Evolutionary conservation across 257 asterid species (phyloP).

Genomic region (Solanum tarijense): DNA sequence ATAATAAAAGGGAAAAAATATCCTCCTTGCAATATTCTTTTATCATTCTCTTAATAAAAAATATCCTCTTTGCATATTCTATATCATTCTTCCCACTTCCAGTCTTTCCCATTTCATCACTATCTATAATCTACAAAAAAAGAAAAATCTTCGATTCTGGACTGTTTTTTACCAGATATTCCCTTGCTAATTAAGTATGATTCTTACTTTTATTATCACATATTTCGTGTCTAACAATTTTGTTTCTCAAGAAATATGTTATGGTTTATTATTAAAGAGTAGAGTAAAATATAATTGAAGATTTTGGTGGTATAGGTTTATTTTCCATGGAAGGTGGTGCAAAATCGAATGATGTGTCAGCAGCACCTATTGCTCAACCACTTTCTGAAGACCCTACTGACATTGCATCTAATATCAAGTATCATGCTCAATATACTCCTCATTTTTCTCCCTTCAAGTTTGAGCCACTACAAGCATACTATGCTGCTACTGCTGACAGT

Average conservation of each 20-base stretch:
- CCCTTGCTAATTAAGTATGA: neutral
- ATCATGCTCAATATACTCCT: conserved; percentile 83
- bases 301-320: neutral
- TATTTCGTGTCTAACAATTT: neutral
- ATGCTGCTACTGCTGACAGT: conserved; percentile 97
- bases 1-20: neutral
- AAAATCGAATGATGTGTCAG: conserved; percentile 23
- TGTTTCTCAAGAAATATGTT: neutral
- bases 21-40: neutral
- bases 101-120: neutral
- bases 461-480: conserved; percentile 88
- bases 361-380: conserved; percentile 56
- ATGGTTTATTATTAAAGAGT: neutral
- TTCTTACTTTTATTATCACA: neutral
- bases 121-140: neutral
- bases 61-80: neutral
- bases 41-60: neutral
- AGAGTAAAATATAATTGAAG: neutral
- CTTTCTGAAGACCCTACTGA: conserved; percentile 48
- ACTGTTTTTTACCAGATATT: neutral
- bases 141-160: neutral
- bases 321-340: conserved; percentile 33
- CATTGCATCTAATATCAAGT: conserved; percentile 82
- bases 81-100: neutral
- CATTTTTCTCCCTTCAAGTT: conserved; percentile 89